Evolutionary conservation across 2,329 filamentous ascomycete genomes (phyloP).

Genomic region (Colletotrichum sp.): DNA sequence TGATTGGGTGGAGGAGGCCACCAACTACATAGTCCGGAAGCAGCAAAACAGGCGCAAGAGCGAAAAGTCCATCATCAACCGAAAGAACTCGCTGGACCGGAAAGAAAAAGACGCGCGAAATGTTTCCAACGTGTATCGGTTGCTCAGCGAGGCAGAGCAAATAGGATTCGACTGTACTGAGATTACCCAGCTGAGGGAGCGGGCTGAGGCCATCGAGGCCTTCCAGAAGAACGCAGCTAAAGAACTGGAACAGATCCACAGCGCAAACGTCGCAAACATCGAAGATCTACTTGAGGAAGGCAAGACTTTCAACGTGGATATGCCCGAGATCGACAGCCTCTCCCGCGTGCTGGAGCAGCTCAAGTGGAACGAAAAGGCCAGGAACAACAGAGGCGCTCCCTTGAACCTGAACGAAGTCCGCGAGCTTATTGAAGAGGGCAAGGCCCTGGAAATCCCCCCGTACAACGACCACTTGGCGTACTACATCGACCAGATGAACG

Average conservation of each 20-base stretch:
- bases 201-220: slow-evolving; percentile 80
- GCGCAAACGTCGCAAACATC: slow-evolving; percentile 73
- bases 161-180: slow-evolving; percentile 94
- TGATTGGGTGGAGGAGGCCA: slow-evolving; percentile 97
- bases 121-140: slow-evolving; percentile 83
- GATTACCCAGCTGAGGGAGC: slow-evolving; percentile 83
- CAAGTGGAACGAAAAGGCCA: slow-evolving; percentile 85
- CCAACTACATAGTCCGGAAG: slow-evolving; percentile 94
- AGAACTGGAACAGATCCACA: slow-evolving; percentile 69
- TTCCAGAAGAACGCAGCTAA: slow-evolving; percentile 80
- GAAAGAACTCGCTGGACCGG: slow-evolving; percentile 63
- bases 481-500: slow-evolving; percentile 75
- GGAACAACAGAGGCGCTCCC: slow-evolving; percentile 64
- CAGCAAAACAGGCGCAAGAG: slow-evolving; percentile 97
- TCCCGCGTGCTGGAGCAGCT: slow-evolving; percentile 82
- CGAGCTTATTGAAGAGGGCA: slow-evolving; percentile 78
- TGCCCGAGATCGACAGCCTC: slow-evolving; percentile 84
- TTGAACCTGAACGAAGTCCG: slow-evolving; percentile 80
- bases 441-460: slow-evolving; percentile 76
- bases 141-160: slow-evolving; percentile 82
- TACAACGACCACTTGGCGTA: slow-evolving; percentile 81
- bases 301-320: slow-evolving; percentile 87
- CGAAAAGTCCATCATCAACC: slow-evolving; percentile 81
- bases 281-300: slow-evolving; percentile 92
- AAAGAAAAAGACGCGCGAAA: slow-evolving; percentile 90